These are phyloP conservation scores for Hymenoscyphus repandus DNA, from an alignment of 2,329 filamentous ascomycete species.

Conservation along the genomic window DNA sequence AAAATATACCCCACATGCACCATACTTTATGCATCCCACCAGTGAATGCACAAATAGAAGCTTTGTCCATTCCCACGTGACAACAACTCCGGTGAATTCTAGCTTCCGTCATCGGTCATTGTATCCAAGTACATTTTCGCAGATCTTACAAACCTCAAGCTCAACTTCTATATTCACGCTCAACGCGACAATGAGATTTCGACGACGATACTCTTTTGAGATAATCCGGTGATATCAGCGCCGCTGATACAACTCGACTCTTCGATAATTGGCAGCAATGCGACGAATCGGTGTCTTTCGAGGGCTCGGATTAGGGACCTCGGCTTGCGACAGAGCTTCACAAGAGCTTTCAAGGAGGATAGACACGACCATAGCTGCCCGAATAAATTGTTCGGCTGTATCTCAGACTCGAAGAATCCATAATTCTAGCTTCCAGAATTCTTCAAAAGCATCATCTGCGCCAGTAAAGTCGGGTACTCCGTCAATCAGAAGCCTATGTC, in stretches of 20 bases:
- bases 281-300: constrained; percentile 20
- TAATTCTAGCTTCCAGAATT: constrained; percentile 15
- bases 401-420: constrained; percentile 9
- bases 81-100: too few species aligned
- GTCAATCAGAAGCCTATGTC: constrained; percentile 10
- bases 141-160: constrained; percentile 1
- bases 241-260: constrained; percentile 13
- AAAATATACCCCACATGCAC: constrained; percentile 10
- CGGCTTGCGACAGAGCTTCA: constrained; percentile 22
- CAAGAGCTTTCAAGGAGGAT: constrained; percentile 17
- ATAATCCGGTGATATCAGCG: constrained; percentile 27
- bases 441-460: neutral
- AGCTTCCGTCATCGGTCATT: neutral
- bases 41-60: neutral
- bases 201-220: constrained; percentile 16
- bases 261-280: constrained; percentile 21
- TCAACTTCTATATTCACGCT: neutral
- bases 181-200: constrained; percentile 25
- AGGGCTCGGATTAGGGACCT: constrained; percentile 21
- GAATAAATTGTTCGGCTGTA: constrained; percentile 5
- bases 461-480: constrained; percentile 12
- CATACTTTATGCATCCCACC: neutral
- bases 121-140: neutral
- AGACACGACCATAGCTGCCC: constrained; percentile 9
- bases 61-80: too few species aligned